Percentiles rank a stretch among this genome's conserved stretches.
Evolutionary conservation across 2,329 filamentous ascomycete genomes (phyloP).

Genomic region (Pseudogymnoascus sp.): DNA sequence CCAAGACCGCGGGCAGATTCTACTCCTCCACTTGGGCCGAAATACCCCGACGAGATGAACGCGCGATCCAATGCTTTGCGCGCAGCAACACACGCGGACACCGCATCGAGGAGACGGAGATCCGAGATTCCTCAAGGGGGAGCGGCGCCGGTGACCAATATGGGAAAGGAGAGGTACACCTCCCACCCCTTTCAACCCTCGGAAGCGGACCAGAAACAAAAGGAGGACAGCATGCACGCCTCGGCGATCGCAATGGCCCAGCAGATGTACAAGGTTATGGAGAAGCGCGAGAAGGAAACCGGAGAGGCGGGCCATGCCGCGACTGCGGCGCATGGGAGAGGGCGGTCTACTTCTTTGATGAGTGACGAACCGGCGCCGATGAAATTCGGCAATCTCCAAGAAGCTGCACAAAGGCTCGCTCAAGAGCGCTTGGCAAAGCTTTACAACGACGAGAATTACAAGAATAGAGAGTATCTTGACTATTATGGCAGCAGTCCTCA

Average conservation of each 20-base stretch:
- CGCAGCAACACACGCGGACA: slow-evolving; percentile 62
- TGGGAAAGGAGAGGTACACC: slow-evolving; percentile 69
- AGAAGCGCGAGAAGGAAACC: slow-evolving; percentile 38
- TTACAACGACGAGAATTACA: slow-evolving; percentile 59
- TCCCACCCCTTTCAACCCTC: slow-evolving; percentile 62
- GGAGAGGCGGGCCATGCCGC: slow-evolving; percentile 23
- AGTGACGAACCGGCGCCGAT: slow-evolving; percentile 36
- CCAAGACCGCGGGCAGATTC: slow-evolving; percentile 56
- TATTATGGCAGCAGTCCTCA: slow-evolving; percentile 56
- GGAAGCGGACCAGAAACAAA: slow-evolving; percentile 66
- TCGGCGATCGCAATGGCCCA: slow-evolving; percentile 86
- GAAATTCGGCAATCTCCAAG: slow-evolving; percentile 60
- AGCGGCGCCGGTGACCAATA: slow-evolving; percentile 57
- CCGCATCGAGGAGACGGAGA: slow-evolving; percentile 38
- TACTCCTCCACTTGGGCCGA: slow-evolving; percentile 40
- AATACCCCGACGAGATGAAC: slow-evolving; percentile 49
- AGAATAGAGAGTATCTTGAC: slow-evolving; percentile 57
- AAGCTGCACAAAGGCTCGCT: slow-evolving; percentile 78
- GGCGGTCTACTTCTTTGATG: slow-evolving; percentile 26
- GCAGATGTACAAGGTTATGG: slow-evolving; percentile 69
- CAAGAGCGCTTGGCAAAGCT: slow-evolving; percentile 76
- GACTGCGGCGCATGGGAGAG: slow-evolving; percentile 25
- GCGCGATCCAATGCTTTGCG: slow-evolving; percentile 61
- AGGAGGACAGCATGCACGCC: slow-evolving; percentile 64
- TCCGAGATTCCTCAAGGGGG: slow-evolving; percentile 51